Conservation (phyloP, 2,329 filamentous ascomycete species). For the Thelonectria discophora region DNA sequence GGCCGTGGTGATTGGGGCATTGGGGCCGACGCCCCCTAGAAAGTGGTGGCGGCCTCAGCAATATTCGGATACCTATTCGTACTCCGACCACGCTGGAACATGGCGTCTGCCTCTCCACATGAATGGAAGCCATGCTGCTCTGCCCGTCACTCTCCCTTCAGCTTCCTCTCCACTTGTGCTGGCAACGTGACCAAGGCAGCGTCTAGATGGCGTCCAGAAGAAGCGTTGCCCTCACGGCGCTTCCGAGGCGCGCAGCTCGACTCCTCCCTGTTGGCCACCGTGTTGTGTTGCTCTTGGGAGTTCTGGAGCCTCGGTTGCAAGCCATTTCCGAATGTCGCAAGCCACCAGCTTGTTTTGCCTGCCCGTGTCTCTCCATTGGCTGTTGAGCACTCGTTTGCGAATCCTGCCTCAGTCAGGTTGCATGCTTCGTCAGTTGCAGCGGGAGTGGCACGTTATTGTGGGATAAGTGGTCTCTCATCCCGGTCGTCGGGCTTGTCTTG, state of each 20-base stretch:
- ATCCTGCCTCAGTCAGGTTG: neutral
- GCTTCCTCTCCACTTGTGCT: conserved; percentile 7
- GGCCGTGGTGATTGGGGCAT: conserved; percentile 11
- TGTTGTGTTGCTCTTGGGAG: neutral
- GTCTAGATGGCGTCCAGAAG: conserved; percentile 6
- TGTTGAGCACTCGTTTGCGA: neutral
- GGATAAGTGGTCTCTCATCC: neutral
- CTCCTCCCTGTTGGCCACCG: neutral
- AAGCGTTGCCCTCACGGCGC: conserved; percentile 14
- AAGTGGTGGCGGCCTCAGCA: conserved; percentile 5
- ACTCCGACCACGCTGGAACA: conserved; percentile 6
- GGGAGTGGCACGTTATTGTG: neutral
- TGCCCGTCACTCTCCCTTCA: neutral
- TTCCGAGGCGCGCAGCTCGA: conserved; percentile 9
- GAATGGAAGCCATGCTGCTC: conserved; percentile 5
- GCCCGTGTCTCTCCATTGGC: neutral
- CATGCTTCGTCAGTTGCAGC: neutral
- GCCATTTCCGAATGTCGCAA: no score
- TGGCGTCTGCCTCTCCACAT: conserved; percentile 21
- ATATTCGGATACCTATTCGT: conserved; percentile 8
- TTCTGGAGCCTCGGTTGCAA: conserved; percentile 9
- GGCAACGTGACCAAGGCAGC: conserved; percentile 18
- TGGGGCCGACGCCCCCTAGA: conserved; percentile 16
- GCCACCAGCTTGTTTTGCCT: conserved; percentile 20
- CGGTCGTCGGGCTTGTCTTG: neutral